Evolutionary conservation across 2,329 filamentous ascomycete species (phyloP), one percentile per base, ranked within the genome.

Genomic region (Botryotinia convoluta): DNA sequence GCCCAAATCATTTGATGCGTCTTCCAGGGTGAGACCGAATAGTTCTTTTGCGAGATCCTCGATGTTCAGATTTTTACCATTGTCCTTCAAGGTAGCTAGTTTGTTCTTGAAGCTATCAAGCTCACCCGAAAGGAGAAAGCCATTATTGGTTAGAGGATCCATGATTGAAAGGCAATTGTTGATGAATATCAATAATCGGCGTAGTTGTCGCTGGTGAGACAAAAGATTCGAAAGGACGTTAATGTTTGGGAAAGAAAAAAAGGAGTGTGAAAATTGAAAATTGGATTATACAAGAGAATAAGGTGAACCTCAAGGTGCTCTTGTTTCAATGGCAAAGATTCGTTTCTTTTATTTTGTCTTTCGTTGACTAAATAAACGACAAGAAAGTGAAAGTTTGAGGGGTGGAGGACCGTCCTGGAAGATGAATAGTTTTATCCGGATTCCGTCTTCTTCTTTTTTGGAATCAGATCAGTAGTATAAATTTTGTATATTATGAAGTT

Each of bases 31-130:
- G 14, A 45, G 29, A 39, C 45, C 18, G 26, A 72, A 72, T 6
- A 72, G 45, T 2, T 54, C 63, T 18, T 35, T 12, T n/a, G 71
- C 62, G 18, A 72, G 62, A 37, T 48, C 48, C 10, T 72, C 51
- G 14, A 72, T 39, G 16, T 29, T 68, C 20, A 59, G 51, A 20
- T 68, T 29, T 14, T n/a, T 69, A 26, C 35, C 48, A 32, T 44
- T 57, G 14, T 51, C 18, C 51, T 44, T 69, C 65, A 69, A 29
- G 2, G 18, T 26, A 16, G 48, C 65, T 16, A 69, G 26, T 32
- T 57, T 69, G 8, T 32, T 42, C 48, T 42, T 57, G 6, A 69
- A 32, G 9, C 14, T 22, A 12, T 69, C 48, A n/a, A 42, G 48
- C 26, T 63, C 22, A 2, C 9, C 1, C n/a, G 12, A 37, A 16